These are phyloP conservation scores for Penicillium canariense DNA, from an alignment of 495 filamentous ascomycete species.

Conservation along the genomic window DNA sequence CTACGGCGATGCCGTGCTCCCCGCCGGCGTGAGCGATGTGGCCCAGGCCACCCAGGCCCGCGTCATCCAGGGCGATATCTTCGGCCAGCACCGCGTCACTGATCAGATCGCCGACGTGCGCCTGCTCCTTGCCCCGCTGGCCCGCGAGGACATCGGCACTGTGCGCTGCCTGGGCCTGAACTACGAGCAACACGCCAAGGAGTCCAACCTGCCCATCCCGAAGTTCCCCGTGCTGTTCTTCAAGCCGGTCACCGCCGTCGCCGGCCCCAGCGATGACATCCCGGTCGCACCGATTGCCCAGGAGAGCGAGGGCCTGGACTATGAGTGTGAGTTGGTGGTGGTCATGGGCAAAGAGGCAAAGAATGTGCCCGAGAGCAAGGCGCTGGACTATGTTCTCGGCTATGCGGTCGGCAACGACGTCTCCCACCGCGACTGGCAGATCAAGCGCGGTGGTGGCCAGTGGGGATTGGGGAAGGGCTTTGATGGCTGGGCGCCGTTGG, in stretches of 20 bases:
- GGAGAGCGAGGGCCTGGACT: constrained; percentile 65
- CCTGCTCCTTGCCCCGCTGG: constrained; percentile 65
- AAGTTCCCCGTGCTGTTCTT: constrained; percentile 79
- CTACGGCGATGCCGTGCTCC: constrained; percentile 81
- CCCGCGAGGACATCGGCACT: constrained; percentile 64
- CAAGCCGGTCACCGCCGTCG: constrained; percentile 72
- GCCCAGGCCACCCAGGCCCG: constrained; percentile 62
- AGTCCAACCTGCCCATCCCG: constrained; percentile 72
- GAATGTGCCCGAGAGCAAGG: constrained; percentile 64
- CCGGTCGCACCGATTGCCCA: constrained; percentile 60
- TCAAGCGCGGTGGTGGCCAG: constrained; percentile 74
- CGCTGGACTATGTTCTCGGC: constrained; percentile 73
- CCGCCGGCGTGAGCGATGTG: constrained; percentile 63
- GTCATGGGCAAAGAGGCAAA: constrained; percentile 71
- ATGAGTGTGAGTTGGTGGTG: constrained; percentile 80
- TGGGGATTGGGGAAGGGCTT: constrained; percentile 84
- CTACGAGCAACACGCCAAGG: constrained; percentile 77
- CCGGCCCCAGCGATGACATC: constrained; percentile 68
- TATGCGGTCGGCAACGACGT: constrained; percentile 83
- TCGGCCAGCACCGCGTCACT: constrained; percentile 67
- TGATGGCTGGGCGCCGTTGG: constrained; percentile 86
- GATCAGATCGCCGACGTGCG: constrained; percentile 65
- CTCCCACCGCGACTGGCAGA: constrained; percentile 81
- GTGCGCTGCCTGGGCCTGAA: constrained; percentile 81
- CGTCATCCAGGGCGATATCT: constrained; percentile 72